Base-by-base conservation (phyloP, 495 filamentous ascomycete species). In the Acidiella bohemica region DNA sequence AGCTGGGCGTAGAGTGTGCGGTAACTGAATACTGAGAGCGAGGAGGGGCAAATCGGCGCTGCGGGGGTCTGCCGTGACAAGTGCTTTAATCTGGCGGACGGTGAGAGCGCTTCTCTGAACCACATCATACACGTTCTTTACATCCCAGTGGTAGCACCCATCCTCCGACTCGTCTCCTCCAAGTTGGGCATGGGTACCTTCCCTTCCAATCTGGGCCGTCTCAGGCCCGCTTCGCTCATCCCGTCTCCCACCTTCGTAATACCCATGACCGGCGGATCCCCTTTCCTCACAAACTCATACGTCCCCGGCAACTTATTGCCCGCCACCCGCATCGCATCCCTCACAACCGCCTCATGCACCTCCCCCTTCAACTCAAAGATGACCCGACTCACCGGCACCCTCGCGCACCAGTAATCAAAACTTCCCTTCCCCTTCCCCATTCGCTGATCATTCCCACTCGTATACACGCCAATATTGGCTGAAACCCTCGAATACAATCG, bases 391-490 rank as follows among this genome's bases (percentile, higher is more conserved):
- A 95, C 81, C 10, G 82, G 75, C 44, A 94, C 74, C 53, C 87
- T 76, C 12, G 79, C 69, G 20, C 88, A 83, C 90, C 90, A 99
- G 63, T 90, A 82, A 62, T 96, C 90, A 61, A 96, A 95, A 47
- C 75, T 79, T 49, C 90, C 90, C 65, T 96, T 99, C 59, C 90
- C 90, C 66, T 93, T 96, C 62, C 90, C 92, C 90, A 99, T 99
- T 68, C 92, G 78, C 50, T 78, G 44, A 46, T 99, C 90, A 54
- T 96, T 96, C 19, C 90, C 90, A 59, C 77, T 86, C 38, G 83
- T 81, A 63, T 86, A 99, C 10, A 99, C 90, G 54, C 86, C 88
- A 45, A 93, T 81, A 59, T 86, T 94, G 43, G 85, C 86, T 44
- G 74, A 74, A 19, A 96, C 76, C 39, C 92, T 71, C 67, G 80